These are phyloP conservation scores for Colletotrichum sp. DNA, from an alignment of 2,329 filamentous ascomycete genomes.

Conservation along the genomic window DNA sequence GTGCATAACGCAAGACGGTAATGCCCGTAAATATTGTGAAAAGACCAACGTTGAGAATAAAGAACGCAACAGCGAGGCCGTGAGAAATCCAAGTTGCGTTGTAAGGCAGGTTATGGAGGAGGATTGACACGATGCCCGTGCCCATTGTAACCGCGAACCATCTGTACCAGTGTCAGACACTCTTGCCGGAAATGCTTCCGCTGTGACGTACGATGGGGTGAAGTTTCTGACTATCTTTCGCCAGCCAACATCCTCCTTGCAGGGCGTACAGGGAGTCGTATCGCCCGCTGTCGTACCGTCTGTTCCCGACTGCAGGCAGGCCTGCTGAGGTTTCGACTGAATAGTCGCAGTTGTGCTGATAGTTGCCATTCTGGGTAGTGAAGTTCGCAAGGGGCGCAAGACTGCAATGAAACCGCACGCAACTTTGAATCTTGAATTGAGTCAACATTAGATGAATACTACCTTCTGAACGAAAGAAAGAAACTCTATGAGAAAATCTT, in stretches of 20 bases:
- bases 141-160: slow-evolving; percentile 71
- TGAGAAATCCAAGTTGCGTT: slow-evolving; percentile 59
- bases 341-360: background rate
- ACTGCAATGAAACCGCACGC: background rate
- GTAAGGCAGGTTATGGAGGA: slow-evolving; percentile 68
- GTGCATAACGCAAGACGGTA: slow-evolving; percentile 62
- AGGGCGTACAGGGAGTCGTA: slow-evolving; percentile 13
- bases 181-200: background rate
- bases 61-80: slow-evolving; percentile 52
- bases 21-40: slow-evolving; percentile 60
- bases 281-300: no score
- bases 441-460: background rate
- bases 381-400: background rate
- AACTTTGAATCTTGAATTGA: background rate
- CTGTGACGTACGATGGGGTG: slow-evolving; percentile 53
- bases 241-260: slow-evolving; percentile 44
- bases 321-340: background rate
- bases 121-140: slow-evolving; percentile 69
- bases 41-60: slow-evolving; percentile 62
- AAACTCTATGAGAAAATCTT: background rate
- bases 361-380: background rate
- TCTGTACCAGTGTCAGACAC: slow-evolving; percentile 28
- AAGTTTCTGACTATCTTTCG: slow-evolving; percentile 56
- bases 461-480: background rate
- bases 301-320: background rate